A percentile compares a stretch with the other conserved stretches of the same genome.
Evolutionary conservation across 805 yeast species (phyloP).

Genomic region (Saturnispora halmiae): DNA sequence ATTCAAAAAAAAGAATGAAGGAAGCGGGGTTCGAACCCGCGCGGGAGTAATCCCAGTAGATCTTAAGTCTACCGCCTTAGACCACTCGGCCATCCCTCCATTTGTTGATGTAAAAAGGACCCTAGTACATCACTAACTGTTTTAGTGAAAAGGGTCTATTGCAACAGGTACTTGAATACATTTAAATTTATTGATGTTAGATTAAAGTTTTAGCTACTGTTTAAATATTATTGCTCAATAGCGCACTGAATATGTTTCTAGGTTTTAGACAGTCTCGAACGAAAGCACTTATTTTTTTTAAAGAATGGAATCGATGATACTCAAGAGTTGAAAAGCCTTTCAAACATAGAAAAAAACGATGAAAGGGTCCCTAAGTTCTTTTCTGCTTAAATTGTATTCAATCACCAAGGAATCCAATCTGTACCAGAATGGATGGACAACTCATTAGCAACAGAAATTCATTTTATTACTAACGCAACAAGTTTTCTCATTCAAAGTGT

Average conservation of each 20-base stretch:
- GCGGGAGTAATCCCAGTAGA: too few species aligned
- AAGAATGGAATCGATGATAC: conserved; percentile 47
- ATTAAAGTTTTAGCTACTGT: conserved; percentile 97
- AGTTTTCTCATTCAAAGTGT: conserved; percentile 48
- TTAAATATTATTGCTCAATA: conserved; percentile 63
- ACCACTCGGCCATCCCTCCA: too few species aligned
- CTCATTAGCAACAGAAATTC: conserved; percentile 44
- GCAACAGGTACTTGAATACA: too few species aligned
- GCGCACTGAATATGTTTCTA: conserved; percentile 31
- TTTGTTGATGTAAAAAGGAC: too few species aligned
- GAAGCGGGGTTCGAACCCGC: too few species aligned
- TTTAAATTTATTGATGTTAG: too few species aligned
- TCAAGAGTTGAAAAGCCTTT: conserved; percentile 29
- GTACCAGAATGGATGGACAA: conserved; percentile 44
- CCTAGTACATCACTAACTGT: too few species aligned
- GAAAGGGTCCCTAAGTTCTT: conserved; percentile 27
- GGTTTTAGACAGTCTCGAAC: conserved; percentile 52
- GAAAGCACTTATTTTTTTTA: conserved; percentile 48
- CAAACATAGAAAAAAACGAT: conserved; percentile 12
- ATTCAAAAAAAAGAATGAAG: too few species aligned
- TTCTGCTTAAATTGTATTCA: conserved; percentile 54
- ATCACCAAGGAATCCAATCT: conserved; percentile 44
- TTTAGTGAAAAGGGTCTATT: too few species aligned
- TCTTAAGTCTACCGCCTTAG: too few species aligned
- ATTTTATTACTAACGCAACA: conserved; percentile 43